These are phyloP conservation scores for Suhomyces sp. DNA, from an alignment of 805 yeast species.

Conservation along the genomic window DNA sequence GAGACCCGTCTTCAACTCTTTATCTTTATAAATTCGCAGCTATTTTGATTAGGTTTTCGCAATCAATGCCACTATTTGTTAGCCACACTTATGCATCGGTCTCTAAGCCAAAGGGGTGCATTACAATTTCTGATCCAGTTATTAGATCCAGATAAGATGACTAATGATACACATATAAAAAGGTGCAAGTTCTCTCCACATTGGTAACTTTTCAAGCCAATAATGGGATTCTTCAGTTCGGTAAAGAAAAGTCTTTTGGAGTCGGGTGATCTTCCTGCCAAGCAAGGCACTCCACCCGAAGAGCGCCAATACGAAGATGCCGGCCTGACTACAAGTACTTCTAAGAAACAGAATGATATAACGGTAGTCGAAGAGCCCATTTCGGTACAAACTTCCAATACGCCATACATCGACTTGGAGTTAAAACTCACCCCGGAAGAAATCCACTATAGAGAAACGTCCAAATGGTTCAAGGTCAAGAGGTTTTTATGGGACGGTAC, in stretches of 20 bases:
- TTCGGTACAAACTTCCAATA: not conserved
- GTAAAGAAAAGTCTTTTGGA: not conserved
- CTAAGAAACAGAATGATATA: not conserved
- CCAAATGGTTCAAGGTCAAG: conserved; percentile 20
- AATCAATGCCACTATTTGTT: conserved; percentile 15
- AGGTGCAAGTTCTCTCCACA: not conserved
- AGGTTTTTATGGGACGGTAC: conserved; percentile 36
- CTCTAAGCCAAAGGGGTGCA: not conserved
- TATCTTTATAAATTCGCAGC: not conserved
- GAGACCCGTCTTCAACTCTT: not conserved
- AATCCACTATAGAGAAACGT: conserved; percentile 16
- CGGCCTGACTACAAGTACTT: not conserved
- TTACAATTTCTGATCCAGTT: not conserved
- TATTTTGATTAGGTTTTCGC: not conserved
- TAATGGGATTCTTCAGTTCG: not conserved
- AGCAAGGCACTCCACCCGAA: not conserved
- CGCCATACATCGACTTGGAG: conserved; percentile 21
- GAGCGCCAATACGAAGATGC: not conserved
- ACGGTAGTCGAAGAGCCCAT: not conserved
- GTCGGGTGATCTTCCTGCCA: not conserved
- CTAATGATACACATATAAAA: not conserved
- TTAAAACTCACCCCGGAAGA: conserved; percentile 19
- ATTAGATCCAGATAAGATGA: not conserved
- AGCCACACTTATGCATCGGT: conserved; percentile 31
- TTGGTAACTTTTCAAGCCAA: not conserved